Percentiles rank a stretch among this genome's conserved stretches.
Evolutionary conservation across 805 yeast species (phyloP).

Genomic region (Teunomyces gatunensis): DNA sequence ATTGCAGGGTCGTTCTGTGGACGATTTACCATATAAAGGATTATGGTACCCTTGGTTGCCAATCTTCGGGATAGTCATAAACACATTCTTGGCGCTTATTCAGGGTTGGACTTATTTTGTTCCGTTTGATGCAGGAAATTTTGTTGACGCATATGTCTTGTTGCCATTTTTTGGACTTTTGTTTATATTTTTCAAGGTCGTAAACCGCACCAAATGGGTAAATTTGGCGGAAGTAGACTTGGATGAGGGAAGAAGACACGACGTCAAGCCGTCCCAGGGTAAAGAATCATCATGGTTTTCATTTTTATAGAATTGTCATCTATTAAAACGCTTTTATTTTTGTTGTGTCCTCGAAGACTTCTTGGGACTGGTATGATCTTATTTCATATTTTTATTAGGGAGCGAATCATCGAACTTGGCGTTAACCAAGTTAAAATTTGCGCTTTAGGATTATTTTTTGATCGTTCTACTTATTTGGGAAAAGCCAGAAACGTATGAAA

Average conservation of each 20-base stretch:
- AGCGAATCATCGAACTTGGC: background rate
- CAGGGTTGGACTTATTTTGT: slow-evolving; percentile 67
- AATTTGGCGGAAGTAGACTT: slow-evolving; percentile 46
- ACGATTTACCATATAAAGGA: slow-evolving; percentile 36
- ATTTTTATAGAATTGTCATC: background rate
- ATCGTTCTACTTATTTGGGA: background rate
- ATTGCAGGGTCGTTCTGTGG: slow-evolving; percentile 33
- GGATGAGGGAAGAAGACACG: slow-evolving; percentile 49
- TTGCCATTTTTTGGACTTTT: slow-evolving; percentile 54
- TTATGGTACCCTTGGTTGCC: slow-evolving; percentile 51
- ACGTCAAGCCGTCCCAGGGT: slow-evolving; percentile 10
- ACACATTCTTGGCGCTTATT: slow-evolving; percentile 52
- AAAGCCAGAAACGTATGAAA: background rate
- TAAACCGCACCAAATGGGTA: slow-evolving; percentile 42
- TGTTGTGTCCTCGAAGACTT: background rate
- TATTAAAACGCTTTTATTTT: background rate
- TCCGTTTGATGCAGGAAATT: slow-evolving; percentile 50
- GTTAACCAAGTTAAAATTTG: background rate
- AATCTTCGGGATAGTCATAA: slow-evolving; percentile 46
- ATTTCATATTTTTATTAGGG: background rate
- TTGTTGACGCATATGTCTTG: slow-evolving; percentile 59
- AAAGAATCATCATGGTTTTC: background rate
- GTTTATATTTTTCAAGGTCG: slow-evolving; percentile 35
- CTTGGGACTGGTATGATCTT: background rate
- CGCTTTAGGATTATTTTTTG: background rate